Percentiles rank a stretch among this genome's conserved stretches.
These are phyloP conservation scores for Hygrocybe punicea DNA, from an alignment of 768 basidiomycete genomes.

Conservation along the genomic window DNA sequence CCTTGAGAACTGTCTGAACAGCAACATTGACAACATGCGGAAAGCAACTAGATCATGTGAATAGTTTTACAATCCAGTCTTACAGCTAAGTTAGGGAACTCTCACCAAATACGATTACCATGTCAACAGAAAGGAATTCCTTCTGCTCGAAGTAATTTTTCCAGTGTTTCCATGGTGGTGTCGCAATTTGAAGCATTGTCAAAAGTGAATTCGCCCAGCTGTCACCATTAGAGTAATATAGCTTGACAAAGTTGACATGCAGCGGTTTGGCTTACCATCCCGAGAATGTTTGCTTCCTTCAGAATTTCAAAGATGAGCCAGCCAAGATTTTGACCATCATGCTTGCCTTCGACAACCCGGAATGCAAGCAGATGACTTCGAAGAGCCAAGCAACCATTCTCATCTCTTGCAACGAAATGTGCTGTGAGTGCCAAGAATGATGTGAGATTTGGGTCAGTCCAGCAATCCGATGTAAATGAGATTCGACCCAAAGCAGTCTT, in stretches of 20 bases:
- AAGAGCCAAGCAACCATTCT: conserved; percentile 19
- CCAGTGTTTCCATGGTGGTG: conserved; percentile 30
- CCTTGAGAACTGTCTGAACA: conserved; percentile 14
- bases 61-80: no score
- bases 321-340: conserved; percentile 29
- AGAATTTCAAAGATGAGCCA: conserved; percentile 23
- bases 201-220: conserved; percentile 27
- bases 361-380: conserved; percentile 30
- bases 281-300: conserved; percentile 18
- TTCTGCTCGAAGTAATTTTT: conserved; percentile 2
- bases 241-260: no score
- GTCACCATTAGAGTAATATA: no score
- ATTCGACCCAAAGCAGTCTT: conserved; percentile 29
- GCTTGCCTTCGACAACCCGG: conserved; percentile 26
- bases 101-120: conserved; percentile 21
- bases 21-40: conserved; percentile 30
- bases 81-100: no score
- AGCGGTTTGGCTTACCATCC: no score
- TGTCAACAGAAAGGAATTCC: conserved; percentile 16
- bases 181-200: conserved; percentile 39
- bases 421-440: conserved; percentile 33
- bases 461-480: conserved; percentile 36
- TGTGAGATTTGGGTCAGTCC: conserved; percentile 25
- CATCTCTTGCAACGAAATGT: conserved; percentile 25
- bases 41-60: conserved; percentile 22